Base-by-base conservation (phyloP, 164 flowering plant genomes). In the Sextonia rubra region DNA sequence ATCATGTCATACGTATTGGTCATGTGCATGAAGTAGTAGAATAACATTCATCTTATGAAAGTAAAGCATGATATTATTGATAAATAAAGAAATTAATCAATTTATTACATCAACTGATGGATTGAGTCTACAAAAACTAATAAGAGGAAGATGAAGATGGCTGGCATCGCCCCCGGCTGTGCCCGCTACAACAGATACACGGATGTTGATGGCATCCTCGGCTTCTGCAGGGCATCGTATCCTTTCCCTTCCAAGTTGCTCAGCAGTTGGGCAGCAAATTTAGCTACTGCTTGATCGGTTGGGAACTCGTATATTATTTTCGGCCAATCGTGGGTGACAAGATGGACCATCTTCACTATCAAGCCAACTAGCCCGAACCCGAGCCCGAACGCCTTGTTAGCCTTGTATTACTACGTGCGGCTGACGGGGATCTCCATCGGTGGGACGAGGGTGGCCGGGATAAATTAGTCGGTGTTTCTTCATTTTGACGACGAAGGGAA, bases 131-230 rank as follows among this genome's bases (percentile, higher is more conserved):
- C n/a, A n/a, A n/a, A n/a, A n/a, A n/a, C n/a, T n/a, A n/a, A n/a
- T n/a, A n/a, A n/a, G n/a, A n/a, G n/a, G n/a, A n/a, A n/a, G n/a
- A n/a, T n/a, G 0, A 74, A 74, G 68, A 86, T 95, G 1, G 76
- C 24, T 0, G 80, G 80, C 23, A 88, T 95, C 1, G 91, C 94
- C 26, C 75, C 93, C 52, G 99, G 99, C 0, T 93, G 99, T 69
- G 99, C 97, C 12, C 97, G 93, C 77, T 94, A 93, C 77, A 93
- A 95, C 71, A 93, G 90, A 72, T 95, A 93, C 80, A 90, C 87
- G 17, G 99, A 97, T 0, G 99, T 98, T 1, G 97, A 94, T 26
- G 98, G 99, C 2, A 71, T 95, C 62, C 70, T 95, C 7, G 99
- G 99, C 0, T 86, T 95, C 15, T 98, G 99, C 71, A 90, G 2